These are phyloP conservation scores for Fusarium tanahbumbuense DNA, from an alignment of 2,329 filamentous ascomycete genomes.

Conservation along the genomic window DNA sequence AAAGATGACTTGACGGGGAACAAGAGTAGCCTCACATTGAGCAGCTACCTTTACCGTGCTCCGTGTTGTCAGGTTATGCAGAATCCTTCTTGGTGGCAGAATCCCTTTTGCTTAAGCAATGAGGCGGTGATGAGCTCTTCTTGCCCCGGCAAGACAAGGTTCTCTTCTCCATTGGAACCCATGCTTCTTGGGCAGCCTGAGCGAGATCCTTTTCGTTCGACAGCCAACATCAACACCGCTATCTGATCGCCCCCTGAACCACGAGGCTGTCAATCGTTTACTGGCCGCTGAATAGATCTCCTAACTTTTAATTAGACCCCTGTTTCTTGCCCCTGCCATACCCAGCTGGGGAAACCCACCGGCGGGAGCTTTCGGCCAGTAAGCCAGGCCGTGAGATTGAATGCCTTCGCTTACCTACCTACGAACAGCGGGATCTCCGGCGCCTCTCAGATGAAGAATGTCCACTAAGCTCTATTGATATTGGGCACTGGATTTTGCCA, in stretches of 20 bases:
- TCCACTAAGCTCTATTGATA: conserved; percentile 38
- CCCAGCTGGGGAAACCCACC: conserved; percentile 41
- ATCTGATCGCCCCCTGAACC: conserved; percentile 21
- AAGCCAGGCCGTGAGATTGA: conserved; percentile 27
- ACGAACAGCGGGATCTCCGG: conserved; percentile 33
- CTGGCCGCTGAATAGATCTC: conserved; percentile 36
- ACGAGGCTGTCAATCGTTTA: conserved; percentile 21
- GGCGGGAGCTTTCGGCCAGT: conserved; percentile 35
- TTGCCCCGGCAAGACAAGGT: neutral
- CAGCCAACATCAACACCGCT: conserved; percentile 15
- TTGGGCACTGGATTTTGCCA: conserved; percentile 8
- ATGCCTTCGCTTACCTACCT: conserved; percentile 34
- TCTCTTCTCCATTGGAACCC: neutral
- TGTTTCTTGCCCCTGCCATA: conserved; percentile 27
- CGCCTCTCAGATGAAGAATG: conserved; percentile 34
- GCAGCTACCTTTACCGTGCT: conserved; percentile 21
- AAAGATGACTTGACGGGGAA: conserved; percentile 8
- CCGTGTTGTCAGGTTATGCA: neutral
- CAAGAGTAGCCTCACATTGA: conserved; percentile 25
- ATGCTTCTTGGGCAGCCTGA: neutral
- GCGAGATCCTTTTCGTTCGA: neutral
- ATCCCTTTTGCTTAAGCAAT: conserved; percentile 11
- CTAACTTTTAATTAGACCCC: conserved; percentile 36
- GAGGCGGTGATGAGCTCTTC: conserved; percentile 27
- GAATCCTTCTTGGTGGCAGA: conserved; percentile 6